Evolutionary conservation across 345 rosid genomes (phyloP).

Genomic region (Tarenaya hassleriana): DNA sequence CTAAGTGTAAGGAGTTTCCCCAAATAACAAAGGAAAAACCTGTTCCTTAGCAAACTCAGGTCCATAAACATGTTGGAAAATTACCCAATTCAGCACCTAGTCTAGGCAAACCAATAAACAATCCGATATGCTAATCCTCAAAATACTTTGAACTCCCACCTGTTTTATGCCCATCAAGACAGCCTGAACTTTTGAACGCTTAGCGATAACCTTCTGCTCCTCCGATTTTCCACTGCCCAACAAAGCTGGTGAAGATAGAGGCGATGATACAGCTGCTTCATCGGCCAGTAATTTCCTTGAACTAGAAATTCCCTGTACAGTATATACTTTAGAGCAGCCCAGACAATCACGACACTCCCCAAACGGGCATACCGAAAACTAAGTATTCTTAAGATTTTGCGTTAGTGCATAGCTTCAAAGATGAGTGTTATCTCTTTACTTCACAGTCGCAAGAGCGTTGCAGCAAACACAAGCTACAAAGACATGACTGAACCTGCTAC

Average conservation of each 20-base stretch:
- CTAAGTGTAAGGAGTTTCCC: neutral
- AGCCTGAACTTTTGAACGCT: conserved; percentile 72
- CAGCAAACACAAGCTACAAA: neutral
- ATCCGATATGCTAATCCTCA: neutral
- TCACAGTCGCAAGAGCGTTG: neutral
- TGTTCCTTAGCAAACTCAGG: neutral
- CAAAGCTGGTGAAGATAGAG: conserved; percentile 55
- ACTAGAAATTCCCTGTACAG: conserved; percentile 60
- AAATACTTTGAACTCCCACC: conserved; percentile 30
- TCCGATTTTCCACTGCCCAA: conserved; percentile 50
- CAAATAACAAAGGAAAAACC: neutral
- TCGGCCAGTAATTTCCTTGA: conserved; percentile 55
- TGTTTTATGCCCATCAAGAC: conserved; percentile 81
- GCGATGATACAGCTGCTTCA: conserved; percentile 72
- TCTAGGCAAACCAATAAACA: neutral
- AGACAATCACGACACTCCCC: conserved; percentile 4
- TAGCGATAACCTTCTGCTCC: conserved; percentile 51
- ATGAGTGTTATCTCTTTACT: neutral
- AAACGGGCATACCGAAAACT: neutral
- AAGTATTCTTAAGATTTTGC: neutral
- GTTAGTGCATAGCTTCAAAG: conserved; percentile 8
- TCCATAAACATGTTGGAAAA: neutral
- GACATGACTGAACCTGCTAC: neutral
- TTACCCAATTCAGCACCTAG: neutral
- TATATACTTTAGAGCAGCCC: conserved; percentile 9